A percentile compares a stretch with the other conserved stretches of the same genome.
Evolutionary conservation across 2,329 filamentous ascomycete species (phyloP).

Genomic region (Xylaria sp.): DNA sequence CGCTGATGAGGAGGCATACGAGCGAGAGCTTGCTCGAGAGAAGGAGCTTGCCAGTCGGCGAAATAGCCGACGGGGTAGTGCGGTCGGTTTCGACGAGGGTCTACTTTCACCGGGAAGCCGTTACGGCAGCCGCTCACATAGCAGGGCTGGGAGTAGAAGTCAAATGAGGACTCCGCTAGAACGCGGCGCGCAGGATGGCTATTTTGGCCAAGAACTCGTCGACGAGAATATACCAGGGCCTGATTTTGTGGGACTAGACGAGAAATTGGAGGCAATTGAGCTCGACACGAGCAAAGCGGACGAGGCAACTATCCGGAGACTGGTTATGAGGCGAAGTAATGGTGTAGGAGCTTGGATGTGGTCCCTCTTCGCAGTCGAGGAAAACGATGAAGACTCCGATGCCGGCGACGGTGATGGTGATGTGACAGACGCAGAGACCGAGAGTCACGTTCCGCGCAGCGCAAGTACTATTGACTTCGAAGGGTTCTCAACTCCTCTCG

Average conservation of each 20-base stretch:
- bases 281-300: slow-evolving; percentile 64
- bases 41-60: slow-evolving; percentile 61
- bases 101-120: slow-evolving; percentile 57
- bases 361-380: slow-evolving; percentile 71
- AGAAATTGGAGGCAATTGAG: slow-evolving; percentile 66
- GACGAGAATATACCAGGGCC: slow-evolving; percentile 59
- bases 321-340: slow-evolving; percentile 65
- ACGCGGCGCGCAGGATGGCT: slow-evolving; percentile 55
- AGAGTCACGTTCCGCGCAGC: slow-evolving; percentile 50
- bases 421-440: slow-evolving; percentile 53
- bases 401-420: slow-evolving; percentile 53
- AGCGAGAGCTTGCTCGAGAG: slow-evolving; percentile 63
- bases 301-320: slow-evolving; percentile 66
- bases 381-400: slow-evolving; percentile 65
- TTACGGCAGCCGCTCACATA: slow-evolving; percentile 59
- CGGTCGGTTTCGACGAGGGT: slow-evolving; percentile 53
- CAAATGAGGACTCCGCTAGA: slow-evolving; percentile 60
- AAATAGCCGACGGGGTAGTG: slow-evolving; percentile 61
- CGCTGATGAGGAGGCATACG: slow-evolving; percentile 64
- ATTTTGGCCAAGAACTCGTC: slow-evolving; percentile 51
- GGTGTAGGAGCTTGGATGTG: slow-evolving; percentile 71
- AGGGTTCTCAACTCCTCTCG: slow-evolving; percentile 54
- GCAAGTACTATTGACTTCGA: slow-evolving; percentile 56
- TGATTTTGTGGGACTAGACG: slow-evolving; percentile 72
- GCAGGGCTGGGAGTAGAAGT: slow-evolving; percentile 57